Conservation (phyloP, 257 asterid genomes). For the Euphrasia confusa region DNA sequence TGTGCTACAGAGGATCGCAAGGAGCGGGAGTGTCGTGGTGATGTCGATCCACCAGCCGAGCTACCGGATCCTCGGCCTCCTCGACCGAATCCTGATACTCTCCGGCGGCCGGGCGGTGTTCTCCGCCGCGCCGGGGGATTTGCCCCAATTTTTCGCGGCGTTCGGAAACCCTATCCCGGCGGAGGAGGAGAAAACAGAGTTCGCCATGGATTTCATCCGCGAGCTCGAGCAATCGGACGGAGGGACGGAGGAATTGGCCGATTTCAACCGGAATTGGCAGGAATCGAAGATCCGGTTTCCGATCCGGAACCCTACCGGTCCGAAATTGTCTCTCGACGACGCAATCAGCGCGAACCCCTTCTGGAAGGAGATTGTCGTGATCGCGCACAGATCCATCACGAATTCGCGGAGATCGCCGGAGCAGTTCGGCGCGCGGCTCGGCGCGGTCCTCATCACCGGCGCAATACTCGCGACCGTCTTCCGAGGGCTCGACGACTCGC, state of each 20-base stretch:
- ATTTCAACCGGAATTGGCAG: slow-evolving; percentile 45
- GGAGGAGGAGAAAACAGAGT: slow-evolving; percentile 47
- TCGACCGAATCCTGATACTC: slow-evolving; percentile 45
- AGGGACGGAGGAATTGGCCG: slow-evolving; percentile 30
- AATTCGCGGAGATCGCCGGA: slow-evolving; percentile 51
- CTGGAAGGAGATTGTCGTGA: slow-evolving; percentile 49
- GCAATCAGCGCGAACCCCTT: slow-evolving; percentile 49
- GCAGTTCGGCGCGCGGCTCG: slow-evolving; percentile 44
- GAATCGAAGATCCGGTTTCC: slow-evolving; percentile 11
- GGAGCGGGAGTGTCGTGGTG: slow-evolving; percentile 53
- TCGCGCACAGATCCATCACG: slow-evolving; percentile 40
- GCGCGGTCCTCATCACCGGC: slow-evolving; percentile 45
- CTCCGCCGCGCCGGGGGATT: slow-evolving; percentile 31
- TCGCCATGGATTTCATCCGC: slow-evolving; percentile 45
- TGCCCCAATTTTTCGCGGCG: slow-evolving; percentile 37
- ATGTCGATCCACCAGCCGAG: slow-evolving; percentile 61
- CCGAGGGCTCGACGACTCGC: slow-evolving; percentile 41
- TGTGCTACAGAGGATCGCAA: slow-evolving; percentile 50
- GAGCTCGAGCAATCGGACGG: slow-evolving; percentile 35
- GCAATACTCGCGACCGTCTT: slow-evolving; percentile 50
- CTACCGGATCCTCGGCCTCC: slow-evolving; percentile 39
- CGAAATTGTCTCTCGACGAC: slow-evolving; percentile 33
- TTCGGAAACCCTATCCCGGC: slow-evolving; percentile 43
- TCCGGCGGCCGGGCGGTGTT: slow-evolving; percentile 51
- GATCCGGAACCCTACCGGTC: background rate